phyloP scores from a whole-genome alignment of 202 grass and related monocot genomes.

The Digitaria exilis region DNA sequence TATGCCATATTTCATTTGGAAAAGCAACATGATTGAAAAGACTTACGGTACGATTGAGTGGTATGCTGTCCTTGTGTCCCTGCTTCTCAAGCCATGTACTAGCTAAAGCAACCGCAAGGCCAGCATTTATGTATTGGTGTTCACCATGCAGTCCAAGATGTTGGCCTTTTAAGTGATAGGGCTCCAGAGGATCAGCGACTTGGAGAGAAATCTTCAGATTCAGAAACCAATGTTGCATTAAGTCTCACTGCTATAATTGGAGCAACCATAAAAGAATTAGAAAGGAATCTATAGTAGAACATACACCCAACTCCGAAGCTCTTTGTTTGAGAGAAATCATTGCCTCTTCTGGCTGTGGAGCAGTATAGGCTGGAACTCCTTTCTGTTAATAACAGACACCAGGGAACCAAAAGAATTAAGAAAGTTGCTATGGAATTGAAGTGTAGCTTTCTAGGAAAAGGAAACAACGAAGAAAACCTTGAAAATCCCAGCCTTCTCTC shows the following conservation, averaged over 20 bases:
- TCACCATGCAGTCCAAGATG: slow-evolving; percentile 82
- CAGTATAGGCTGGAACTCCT: slow-evolving; percentile 73
- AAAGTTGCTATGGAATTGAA: neutral
- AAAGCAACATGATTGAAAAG: slow-evolving; percentile 26
- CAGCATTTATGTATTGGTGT: slow-evolving; percentile 88
- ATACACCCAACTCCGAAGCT: slow-evolving; percentile 89
- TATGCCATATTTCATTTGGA: neutral
- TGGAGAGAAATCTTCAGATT: slow-evolving; percentile 66
- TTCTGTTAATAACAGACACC: slow-evolving; percentile 57
- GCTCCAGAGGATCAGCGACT: slow-evolving; percentile 71
- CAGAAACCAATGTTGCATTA: slow-evolving; percentile 18
- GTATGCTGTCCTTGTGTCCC: slow-evolving; percentile 54
- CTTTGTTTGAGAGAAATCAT: slow-evolving; percentile 66
- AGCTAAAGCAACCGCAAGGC: slow-evolving; percentile 84
- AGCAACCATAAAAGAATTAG: neutral
- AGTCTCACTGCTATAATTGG: slow-evolving; percentile 6
- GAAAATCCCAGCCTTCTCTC: slow-evolving; percentile 96
- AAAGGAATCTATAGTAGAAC: slow-evolving; percentile 25
- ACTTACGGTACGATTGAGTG: slow-evolving; percentile 55
- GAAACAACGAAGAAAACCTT: slow-evolving; percentile 58
- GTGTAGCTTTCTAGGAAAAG: slow-evolving; percentile 23
- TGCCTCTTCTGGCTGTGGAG: slow-evolving; percentile 83
- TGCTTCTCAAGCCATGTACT: slow-evolving; percentile 76
- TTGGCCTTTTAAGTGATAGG: slow-evolving; percentile 60
- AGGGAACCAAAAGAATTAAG: neutral